These are phyloP conservation scores for Moesziomyces sp. DNA, from an alignment of 1,284 basidiomycete genomes.

Conservation along the genomic window DNA sequence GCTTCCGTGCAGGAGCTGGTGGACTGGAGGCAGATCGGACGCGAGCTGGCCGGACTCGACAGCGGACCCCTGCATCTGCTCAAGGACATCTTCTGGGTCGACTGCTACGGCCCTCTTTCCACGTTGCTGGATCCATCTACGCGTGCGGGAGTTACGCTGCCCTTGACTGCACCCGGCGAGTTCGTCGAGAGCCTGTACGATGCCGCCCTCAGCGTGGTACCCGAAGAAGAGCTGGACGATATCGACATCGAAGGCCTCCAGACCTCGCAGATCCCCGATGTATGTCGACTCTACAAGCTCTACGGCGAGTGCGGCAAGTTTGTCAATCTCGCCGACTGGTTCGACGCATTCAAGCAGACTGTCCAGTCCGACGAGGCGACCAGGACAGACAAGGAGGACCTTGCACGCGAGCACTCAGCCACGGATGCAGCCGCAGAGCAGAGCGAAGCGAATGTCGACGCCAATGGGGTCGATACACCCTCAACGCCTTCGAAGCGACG, in stretches of 20 bases:
- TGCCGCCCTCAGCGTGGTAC: slow-evolving; percentile 34
- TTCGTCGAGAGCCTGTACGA: slow-evolving; percentile 42
- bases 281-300: slow-evolving; percentile 53
- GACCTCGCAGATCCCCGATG: slow-evolving; percentile 41
- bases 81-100: slow-evolving; percentile 35
- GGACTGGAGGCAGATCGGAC: slow-evolving; percentile 23
- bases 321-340: slow-evolving; percentile 65
- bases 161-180: slow-evolving; percentile 25
- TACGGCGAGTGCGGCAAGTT: slow-evolving; percentile 61
- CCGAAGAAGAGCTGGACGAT: slow-evolving; percentile 20
- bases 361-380: slow-evolving; percentile 28
- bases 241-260: slow-evolving; percentile 16
- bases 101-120: slow-evolving; percentile 30
- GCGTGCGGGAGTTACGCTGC: slow-evolving; percentile 25
- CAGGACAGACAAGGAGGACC: slow-evolving; percentile 5
- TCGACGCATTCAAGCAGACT: slow-evolving; percentile 56
- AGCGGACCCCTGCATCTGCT: slow-evolving; percentile 17
- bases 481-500: slow-evolving; percentile 11
- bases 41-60: slow-evolving; percentile 4
- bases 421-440: not conserved
- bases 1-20: slow-evolving; percentile 26
- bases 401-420: not conserved
- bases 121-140: slow-evolving; percentile 36
- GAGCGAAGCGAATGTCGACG: not conserved
- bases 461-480: not conserved